These are phyloP conservation scores for Quercus suber DNA, from an alignment of 306 rosid genomes.

Conservation along the genomic window DNA sequence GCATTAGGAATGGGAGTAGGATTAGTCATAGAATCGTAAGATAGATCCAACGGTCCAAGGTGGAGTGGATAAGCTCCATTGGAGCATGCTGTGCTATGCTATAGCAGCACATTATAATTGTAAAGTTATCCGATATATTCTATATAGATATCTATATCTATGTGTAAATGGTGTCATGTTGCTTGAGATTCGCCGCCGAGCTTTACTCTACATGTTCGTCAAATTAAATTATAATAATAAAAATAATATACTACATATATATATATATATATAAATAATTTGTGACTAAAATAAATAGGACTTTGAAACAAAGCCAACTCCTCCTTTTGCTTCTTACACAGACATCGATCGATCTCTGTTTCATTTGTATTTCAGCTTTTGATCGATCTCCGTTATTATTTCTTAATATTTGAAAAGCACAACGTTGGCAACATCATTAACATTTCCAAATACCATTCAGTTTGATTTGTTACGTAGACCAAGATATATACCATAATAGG, in stretches of 20 bases:
- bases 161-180: neutral
- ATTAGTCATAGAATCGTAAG: neutral
- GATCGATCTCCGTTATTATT: neutral
- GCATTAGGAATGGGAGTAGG: neutral
- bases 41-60: slow-evolving; percentile 12
- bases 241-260: neutral
- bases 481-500: too few species aligned
- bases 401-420: too few species aligned
- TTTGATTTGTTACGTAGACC: too few species aligned
- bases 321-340: slow-evolving; percentile 27
- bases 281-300: neutral
- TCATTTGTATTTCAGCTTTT: slow-evolving; percentile 3
- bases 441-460: too few species aligned
- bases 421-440: too few species aligned
- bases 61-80: neutral
- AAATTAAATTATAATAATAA: neutral
- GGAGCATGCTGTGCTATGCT: neutral
- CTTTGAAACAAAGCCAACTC: slow-evolving; percentile 16
- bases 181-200: slow-evolving; percentile 56
- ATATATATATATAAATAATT: neutral
- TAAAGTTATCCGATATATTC: neutral
- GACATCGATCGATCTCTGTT: neutral
- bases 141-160: neutral
- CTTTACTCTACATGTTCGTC: slow-evolving; percentile 51
- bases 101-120: too few species aligned